phyloP scores from a whole-genome alignment of 345 rosid species.

The Populus alba region DNA sequence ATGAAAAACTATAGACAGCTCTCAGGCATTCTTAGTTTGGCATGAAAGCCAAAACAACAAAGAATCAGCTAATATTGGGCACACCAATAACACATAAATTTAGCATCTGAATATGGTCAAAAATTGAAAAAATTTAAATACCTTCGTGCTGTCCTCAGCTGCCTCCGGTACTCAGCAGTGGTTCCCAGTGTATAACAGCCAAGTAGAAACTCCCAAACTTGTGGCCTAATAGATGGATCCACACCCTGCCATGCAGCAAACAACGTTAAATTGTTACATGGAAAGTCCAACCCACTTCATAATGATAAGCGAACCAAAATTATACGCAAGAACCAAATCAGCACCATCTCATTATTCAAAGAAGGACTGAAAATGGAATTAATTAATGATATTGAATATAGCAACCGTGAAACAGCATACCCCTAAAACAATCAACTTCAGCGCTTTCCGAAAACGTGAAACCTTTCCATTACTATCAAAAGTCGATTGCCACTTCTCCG shows the following conservation, averaged over 20 bases:
- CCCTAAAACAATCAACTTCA: slow-evolving; percentile 72
- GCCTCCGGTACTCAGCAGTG: slow-evolving; percentile 70
- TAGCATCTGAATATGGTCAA: neutral
- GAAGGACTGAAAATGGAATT: neutral
- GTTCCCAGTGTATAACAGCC: slow-evolving; percentile 78
- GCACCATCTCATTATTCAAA: neutral
- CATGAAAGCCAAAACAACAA: too few species aligned
- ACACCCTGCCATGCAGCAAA: slow-evolving; percentile 60
- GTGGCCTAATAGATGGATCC: slow-evolving; percentile 85
- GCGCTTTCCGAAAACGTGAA: slow-evolving; percentile 69
- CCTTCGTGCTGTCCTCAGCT: slow-evolving; percentile 78
- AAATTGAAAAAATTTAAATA: slow-evolving; percentile 16
- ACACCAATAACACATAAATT: too few species aligned
- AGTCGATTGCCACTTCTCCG: slow-evolving; percentile 75
- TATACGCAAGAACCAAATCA: neutral
- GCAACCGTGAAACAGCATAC: slow-evolving; percentile 39
- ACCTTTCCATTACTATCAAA: slow-evolving; percentile 82
- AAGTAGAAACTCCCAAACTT: slow-evolving; percentile 94
- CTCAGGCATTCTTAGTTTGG: neutral
- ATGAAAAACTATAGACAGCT: neutral
- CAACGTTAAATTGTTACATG: slow-evolving; percentile 7
- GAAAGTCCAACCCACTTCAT: neutral
- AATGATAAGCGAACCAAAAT: neutral
- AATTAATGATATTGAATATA: neutral
- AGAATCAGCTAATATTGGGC: too few species aligned